These are phyloP conservation scores for Peterozyma toletana DNA, from an alignment of 805 yeast species.

Conservation along the genomic window DNA sequence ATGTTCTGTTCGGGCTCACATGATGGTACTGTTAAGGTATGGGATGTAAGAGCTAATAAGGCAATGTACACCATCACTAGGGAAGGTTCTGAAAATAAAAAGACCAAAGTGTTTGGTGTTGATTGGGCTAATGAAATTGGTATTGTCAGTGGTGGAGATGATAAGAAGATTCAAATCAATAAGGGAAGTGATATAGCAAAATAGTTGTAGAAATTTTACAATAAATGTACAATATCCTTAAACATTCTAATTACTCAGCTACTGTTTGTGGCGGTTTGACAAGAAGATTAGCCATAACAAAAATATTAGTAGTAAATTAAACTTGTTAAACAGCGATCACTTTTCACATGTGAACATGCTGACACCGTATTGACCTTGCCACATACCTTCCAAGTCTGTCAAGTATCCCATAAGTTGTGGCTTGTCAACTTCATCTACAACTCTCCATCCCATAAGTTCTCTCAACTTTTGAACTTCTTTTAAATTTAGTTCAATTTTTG, in stretches of 20 bases:
- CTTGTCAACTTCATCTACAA: constrained; percentile 22
- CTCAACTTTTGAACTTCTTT: constrained; percentile 62
- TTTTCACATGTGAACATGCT: constrained; percentile 40
- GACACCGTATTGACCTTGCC: constrained; percentile 76
- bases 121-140: constrained; percentile 79
- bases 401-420: constrained; percentile 50
- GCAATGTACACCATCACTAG: constrained; percentile 79
- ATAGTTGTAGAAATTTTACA: background rate
- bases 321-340: background rate
- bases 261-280: too few species aligned
- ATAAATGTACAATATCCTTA: background rate
- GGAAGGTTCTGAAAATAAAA: constrained; percentile 38
- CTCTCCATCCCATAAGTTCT: constrained; percentile 56
- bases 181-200: constrained; percentile 10
- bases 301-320: background rate
- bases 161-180: constrained; percentile 86
- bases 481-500: constrained; percentile 63
- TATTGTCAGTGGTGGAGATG: constrained; percentile 89
- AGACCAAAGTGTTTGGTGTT: constrained; percentile 73
- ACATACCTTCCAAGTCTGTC: constrained; percentile 58
- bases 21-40: constrained; percentile 89
- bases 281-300: background rate
- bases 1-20: constrained; percentile 90
- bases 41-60: constrained; percentile 89
- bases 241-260: background rate